Evolutionary conservation across 495 filamentous ascomycete species (phyloP).

Genomic region (Aspergillus avenaceus): DNA sequence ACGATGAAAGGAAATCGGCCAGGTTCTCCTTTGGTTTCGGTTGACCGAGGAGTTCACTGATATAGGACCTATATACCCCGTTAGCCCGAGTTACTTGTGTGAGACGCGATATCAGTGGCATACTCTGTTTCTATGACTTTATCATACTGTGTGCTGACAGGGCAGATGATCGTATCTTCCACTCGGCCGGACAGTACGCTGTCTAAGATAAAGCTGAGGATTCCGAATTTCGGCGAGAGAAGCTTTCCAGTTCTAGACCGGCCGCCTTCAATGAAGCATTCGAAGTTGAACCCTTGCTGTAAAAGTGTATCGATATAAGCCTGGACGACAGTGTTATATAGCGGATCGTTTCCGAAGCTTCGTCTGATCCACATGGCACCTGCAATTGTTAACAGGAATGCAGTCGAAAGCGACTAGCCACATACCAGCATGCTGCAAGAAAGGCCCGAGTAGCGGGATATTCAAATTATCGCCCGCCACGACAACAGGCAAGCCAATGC

Average conservation of each 20-base stretch:
- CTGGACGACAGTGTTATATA: constrained; percentile 90
- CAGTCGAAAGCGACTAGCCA: neutral
- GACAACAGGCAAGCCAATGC: constrained; percentile 83
- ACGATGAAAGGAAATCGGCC: constrained; percentile 79
- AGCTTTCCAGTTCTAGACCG: constrained; percentile 91
- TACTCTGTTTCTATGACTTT: constrained; percentile 95
- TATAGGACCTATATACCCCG: constrained; percentile 60
- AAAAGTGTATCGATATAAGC: constrained; percentile 92
- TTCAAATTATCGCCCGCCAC: constrained; percentile 96
- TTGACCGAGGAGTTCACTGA: constrained; percentile 86
- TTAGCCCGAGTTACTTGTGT: constrained; percentile 11
- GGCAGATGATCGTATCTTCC: constrained; percentile 85
- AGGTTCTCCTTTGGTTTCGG: constrained; percentile 95
- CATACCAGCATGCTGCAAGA: constrained; percentile 86
- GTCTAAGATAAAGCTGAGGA: constrained; percentile 86
- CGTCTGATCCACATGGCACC: constrained; percentile 95
- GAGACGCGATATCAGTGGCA: constrained; percentile 5
- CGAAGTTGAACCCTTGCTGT: constrained; percentile 86
- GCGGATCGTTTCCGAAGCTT: constrained; percentile 84
- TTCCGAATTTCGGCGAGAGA: constrained; percentile 92
- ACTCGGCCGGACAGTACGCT: constrained; percentile 84
- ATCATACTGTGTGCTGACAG: constrained; percentile 96
- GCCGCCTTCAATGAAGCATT: constrained; percentile 95
- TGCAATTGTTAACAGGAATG: constrained; percentile 22
- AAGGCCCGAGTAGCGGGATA: constrained; percentile 82